Evolutionary conservation across 164 flowering plant species (phyloP).

Genomic region (Berberis thunbergii): DNA sequence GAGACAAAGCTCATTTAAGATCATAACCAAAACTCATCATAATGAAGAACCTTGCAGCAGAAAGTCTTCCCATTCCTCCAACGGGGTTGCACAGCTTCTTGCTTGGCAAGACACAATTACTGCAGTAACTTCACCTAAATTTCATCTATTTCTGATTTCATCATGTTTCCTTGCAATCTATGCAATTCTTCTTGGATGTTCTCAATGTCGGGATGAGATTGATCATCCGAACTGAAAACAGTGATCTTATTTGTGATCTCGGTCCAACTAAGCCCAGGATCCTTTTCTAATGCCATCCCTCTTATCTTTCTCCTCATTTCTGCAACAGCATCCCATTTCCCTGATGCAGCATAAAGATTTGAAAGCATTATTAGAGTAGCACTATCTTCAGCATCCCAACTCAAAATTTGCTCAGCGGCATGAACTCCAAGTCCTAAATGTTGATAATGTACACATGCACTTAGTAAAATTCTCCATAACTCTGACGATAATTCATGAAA

Average conservation of each 20-base stretch:
- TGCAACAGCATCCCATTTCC: conserved; percentile 64
- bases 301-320: conserved; percentile 57
- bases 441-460: conserved; percentile 40
- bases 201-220: conserved; percentile 30
- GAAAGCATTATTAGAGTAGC: conserved; percentile 56
- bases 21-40: too few species aligned
- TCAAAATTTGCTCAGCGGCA: conserved; percentile 56
- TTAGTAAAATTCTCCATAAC: conserved; percentile 75
- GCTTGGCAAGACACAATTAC: neutral
- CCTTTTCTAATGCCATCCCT: conserved; percentile 43
- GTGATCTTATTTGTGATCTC: conserved; percentile 34
- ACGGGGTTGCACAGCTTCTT: too few species aligned
- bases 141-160: conserved; percentile 7
- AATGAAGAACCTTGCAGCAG: too few species aligned
- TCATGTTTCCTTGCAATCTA: conserved; percentile 38
- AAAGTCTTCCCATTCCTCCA: neutral
- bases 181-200: conserved; percentile 34
- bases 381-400: conserved; percentile 43
- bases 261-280: conserved; percentile 89
- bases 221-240: conserved; percentile 56
- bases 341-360: conserved; percentile 61
- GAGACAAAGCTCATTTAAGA: neutral
- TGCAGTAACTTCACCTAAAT: neutral
- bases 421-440: conserved; percentile 41
- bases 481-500: conserved; percentile 24